Percentiles rank a stretch among this genome's conserved stretches.
These are phyloP conservation scores for Yarrowia phangngaensis DNA, from an alignment of 805 yeast species.

Conservation along the genomic window DNA sequence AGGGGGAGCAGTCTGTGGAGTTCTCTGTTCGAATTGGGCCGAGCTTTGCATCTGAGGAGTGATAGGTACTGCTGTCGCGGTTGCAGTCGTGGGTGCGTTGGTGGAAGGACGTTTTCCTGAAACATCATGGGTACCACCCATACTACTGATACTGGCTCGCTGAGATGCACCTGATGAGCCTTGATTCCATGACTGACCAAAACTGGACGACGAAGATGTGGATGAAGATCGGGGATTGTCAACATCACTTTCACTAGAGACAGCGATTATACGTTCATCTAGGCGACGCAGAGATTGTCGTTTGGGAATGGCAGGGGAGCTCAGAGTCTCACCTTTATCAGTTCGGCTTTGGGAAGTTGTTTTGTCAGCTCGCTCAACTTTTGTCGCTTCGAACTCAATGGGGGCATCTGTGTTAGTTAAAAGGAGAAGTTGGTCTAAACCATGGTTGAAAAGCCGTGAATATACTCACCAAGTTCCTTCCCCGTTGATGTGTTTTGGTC, in stretches of 20 bases:
- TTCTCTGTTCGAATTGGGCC: constrained; percentile 3
- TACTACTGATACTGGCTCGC: not conserved
- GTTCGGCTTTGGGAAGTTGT: not conserved
- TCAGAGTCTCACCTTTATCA: constrained; percentile 13
- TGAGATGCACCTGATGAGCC: constrained; percentile 1
- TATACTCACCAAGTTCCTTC: constrained; percentile 17
- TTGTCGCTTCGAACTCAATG: constrained; percentile 20
- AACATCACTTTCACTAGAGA: not conserved
- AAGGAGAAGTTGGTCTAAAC: too few species aligned
- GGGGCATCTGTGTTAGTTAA: constrained; percentile 21
- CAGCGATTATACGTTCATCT: not conserved
- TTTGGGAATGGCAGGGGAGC: constrained; percentile 14
- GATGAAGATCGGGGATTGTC: constrained; percentile 10
- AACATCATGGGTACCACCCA: constrained; percentile 6
- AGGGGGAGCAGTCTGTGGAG: constrained; percentile 23
- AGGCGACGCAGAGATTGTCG: constrained; percentile 13
- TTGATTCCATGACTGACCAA: constrained; percentile 20
- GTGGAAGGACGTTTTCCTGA: not conserved
- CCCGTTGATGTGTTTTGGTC: not conserved
- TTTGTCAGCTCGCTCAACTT: constrained; percentile 1
- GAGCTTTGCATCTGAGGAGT: constrained; percentile 15
- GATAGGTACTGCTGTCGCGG: not conserved
- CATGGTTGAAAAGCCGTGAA: not conserved
- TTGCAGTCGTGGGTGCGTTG: too few species aligned
- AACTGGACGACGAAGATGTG: constrained; percentile 12